These are phyloP conservation scores for Cornus controversa DNA, from an alignment of 148 eudicot species.

Conservation along the genomic window DNA sequence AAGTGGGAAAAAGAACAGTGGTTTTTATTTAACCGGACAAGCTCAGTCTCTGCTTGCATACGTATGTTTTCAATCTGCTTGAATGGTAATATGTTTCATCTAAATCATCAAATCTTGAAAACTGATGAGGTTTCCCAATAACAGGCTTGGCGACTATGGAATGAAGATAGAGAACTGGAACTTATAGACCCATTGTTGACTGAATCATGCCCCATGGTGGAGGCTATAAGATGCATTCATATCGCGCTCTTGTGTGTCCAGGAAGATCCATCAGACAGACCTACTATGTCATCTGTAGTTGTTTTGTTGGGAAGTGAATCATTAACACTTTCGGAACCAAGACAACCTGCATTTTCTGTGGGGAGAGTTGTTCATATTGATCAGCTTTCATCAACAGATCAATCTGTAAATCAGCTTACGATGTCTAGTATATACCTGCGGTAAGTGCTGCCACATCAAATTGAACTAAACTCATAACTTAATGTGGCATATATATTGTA, in stretches of 20 bases:
- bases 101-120: not conserved
- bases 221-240: not conserved
- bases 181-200: not conserved
- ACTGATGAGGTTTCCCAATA: not conserved
- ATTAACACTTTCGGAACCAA: slow-evolving; percentile 9
- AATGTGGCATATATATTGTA: too few relatives aligned
- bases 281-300: slow-evolving; percentile 9
- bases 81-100: not conserved
- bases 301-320: slow-evolving; percentile 11
- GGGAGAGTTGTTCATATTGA: not conserved
- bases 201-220: not conserved
- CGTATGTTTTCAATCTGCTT: not conserved
- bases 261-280: slow-evolving; percentile 6
- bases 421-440: slow-evolving; percentile 1
- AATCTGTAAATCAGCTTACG: slow-evolving; percentile 10
- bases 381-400: not conserved
- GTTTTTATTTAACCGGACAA: not conserved
- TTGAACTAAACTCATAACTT: too few relatives aligned
- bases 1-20: slow-evolving; percentile 7
- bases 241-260: slow-evolving; percentile 10
- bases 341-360: slow-evolving; percentile 1
- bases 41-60: not conserved
- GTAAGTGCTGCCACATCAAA: too few relatives aligned
- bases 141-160: slow-evolving; percentile 14
- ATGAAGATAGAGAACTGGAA: slow-evolving; percentile 1